A percentile compares a stretch with the other conserved stretches of the same genome.
Conservation (phyloP, 495 filamentous ascomycete genomes). For the Xylaria acuta region DNA sequence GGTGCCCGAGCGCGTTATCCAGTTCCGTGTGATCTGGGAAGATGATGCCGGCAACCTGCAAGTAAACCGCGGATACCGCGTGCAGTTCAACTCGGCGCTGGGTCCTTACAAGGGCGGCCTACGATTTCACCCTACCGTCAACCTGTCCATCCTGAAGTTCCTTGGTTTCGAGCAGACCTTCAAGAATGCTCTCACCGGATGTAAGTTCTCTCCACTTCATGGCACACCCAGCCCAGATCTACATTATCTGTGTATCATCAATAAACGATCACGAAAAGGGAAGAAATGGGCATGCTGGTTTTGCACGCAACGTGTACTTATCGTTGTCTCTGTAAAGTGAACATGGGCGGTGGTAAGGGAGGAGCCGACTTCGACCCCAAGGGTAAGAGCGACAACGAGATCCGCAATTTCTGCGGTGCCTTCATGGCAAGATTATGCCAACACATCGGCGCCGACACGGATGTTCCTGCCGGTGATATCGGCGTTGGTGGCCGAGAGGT, state of each 20-base stretch:
- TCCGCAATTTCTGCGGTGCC: constrained; percentile 93
- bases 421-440: constrained; percentile 96
- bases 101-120: constrained; percentile 99
- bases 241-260: not conserved
- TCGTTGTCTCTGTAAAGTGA: constrained; percentile 61
- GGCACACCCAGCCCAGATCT: not conserved
- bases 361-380: constrained; percentile 99
- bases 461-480: constrained; percentile 95
- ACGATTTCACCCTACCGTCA: constrained; percentile 94
- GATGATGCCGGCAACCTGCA: constrained; percentile 87
- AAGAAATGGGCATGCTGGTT: not conserved
- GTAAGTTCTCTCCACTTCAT: constrained; percentile 59
- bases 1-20: constrained; percentile 93
- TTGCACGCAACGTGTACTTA: constrained; percentile 32
- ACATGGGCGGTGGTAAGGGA: constrained; percentile 98
- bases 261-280: not conserved
- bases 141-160: constrained; percentile 97
- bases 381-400: constrained; percentile 96
- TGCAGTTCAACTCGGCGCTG: constrained; percentile 98
- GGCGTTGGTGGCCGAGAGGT: constrained; percentile 90
- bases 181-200: constrained; percentile 98
- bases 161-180: constrained; percentile 99
- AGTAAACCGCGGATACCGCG: constrained; percentile 95
- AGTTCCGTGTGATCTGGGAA: constrained; percentile 98
- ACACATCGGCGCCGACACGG: constrained; percentile 96